phyloP scores from a whole-genome alignment of 352 stramenopile genomes.

The Elongisporangium prolatum region DNA sequence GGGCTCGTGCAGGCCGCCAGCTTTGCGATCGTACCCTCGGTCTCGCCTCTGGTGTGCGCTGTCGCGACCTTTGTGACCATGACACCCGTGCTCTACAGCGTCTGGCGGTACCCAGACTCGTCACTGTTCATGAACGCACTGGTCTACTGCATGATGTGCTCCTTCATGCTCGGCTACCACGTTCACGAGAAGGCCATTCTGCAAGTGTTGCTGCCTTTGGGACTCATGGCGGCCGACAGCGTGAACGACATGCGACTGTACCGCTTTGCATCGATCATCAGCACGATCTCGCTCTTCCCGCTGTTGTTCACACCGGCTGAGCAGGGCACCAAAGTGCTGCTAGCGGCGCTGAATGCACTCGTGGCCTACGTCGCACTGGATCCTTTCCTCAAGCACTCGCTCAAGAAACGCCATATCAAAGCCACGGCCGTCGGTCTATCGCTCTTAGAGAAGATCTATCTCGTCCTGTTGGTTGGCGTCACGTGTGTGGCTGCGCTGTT shows the following conservation, averaged over 20 bases:
- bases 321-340: conserved; percentile 67
- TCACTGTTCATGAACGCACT: conserved; percentile 76
- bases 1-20: conserved; percentile 77
- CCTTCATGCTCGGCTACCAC: conserved; percentile 97
- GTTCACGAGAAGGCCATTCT: conserved; percentile 99
- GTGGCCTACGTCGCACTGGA: conserved; percentile 60
- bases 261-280: conserved; percentile 59
- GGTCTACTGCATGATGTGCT: conserved; percentile 90
- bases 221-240: conserved; percentile 66
- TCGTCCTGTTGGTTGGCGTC: conserved; percentile 31
- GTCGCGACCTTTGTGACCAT: conserved; percentile 79
- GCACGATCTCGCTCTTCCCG: conserved; percentile 79
- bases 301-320: conserved; percentile 82
- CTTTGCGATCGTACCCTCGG: conserved; percentile 67
- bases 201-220: conserved; percentile 70
- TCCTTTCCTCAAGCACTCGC: conserved; percentile 61
- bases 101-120: conserved; percentile 77
- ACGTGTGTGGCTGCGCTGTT: conserved; percentile 40
- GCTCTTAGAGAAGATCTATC: conserved; percentile 48
- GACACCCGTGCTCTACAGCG: conserved; percentile 59
- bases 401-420: conserved; percentile 69
- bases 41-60: conserved; percentile 68
- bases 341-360: conserved; percentile 54
- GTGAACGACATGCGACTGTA: conserved; percentile 83
- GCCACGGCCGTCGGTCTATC: conserved; percentile 51